Evolutionary conservation across 2,329 filamentous ascomycete species (phyloP).

Genomic region (Neofusicoccum ribis): DNA sequence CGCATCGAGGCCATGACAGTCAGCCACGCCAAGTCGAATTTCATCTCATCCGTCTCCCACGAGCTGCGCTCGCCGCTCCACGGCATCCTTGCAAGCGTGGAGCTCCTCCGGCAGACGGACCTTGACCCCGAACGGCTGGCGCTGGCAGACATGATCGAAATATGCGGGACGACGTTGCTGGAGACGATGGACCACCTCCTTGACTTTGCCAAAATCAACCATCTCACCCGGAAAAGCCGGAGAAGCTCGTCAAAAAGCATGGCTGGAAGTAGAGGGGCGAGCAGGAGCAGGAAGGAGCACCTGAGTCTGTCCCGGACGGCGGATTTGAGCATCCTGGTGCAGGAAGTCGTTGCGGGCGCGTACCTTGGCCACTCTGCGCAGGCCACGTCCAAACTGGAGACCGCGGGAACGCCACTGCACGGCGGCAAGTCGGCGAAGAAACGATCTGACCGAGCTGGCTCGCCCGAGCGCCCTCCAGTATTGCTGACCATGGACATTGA

Average conservation of each 20-base stretch:
- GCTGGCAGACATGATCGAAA: conserved; percentile 50
- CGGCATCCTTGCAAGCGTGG: conserved; percentile 45
- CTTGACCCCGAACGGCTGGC: conserved; percentile 42
- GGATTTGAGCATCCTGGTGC: not conserved
- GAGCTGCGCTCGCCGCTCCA: conserved; percentile 51
- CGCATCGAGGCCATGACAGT: conserved; percentile 33
- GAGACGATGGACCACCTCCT: conserved; percentile 49
- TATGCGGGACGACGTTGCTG: conserved; percentile 51
- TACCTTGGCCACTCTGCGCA: not conserved
- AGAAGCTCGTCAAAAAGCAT: not conserved
- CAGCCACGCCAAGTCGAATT: conserved; percentile 53
- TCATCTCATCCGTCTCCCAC: conserved; percentile 54
- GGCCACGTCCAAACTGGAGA: not conserved
- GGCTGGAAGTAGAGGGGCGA: not conserved
- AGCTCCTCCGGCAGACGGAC: conserved; percentile 49
- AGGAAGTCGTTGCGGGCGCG: conserved; percentile 16
- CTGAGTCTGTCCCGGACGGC: not conserved
- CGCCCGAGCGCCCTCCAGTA: not conserved
- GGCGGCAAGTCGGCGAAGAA: not conserved
- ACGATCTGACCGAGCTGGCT: too few relatives aligned
- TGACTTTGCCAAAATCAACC: conserved; percentile 49
- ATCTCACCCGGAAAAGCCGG: conserved; percentile 28
- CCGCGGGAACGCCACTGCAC: too few relatives aligned
- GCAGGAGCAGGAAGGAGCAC: not conserved
- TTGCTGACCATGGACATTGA: conserved; percentile 46